Base-by-base conservation (phyloP, 2,329 filamentous ascomycete genomes). In the Helotiales sp. region DNA sequence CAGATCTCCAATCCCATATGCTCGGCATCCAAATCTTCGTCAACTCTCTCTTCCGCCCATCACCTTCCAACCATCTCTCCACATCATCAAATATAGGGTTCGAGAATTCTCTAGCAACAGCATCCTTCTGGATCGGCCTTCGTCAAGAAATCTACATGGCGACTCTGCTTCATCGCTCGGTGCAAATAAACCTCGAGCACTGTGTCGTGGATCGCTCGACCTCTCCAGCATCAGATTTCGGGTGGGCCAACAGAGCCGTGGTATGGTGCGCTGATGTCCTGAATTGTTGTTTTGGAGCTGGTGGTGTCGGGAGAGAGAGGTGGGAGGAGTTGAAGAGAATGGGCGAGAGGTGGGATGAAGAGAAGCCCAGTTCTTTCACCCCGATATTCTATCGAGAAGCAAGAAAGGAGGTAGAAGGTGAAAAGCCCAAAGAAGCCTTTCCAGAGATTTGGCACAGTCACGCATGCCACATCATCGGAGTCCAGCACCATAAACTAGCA, bases 231-330 rank as follows among this genome's bases (percentile, higher is more conserved):
- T 77, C 78, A 42, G 83, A 85, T 60, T 79, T 78, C 58, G 75
- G 75, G 0, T 86, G 83, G 83, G 80, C 83, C 1, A 86, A 87
- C 67, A 77, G 83, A 15, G 81, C 84, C 15, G 78, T 88, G 0
- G 77, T 84, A 2, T 81, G 85, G 63, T 84, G 83, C 54, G 83
- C 83, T n/a, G 82, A 86, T 60, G 81, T 87, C 1, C 71, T 88
- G 15, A 82, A 85, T 59, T 86, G 80, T 64, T 88, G 85, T 67
- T 87, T 86, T 63, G 77, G 78, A 1, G 72, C 76, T 15, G 68
- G 64, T 15, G 67, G 71, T 61, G 72, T 57, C 60, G 70, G 52
- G 42, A 60, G 58, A 60, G 67, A 33, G 2, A 63, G 70, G 19
- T 84, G 81, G 74, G 71, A 68, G 6, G 72, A 75, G 24, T 71